Evolutionary conservation across 805 yeast species (phyloP).

Genomic region (Lachancea lanzarotensis): DNA sequence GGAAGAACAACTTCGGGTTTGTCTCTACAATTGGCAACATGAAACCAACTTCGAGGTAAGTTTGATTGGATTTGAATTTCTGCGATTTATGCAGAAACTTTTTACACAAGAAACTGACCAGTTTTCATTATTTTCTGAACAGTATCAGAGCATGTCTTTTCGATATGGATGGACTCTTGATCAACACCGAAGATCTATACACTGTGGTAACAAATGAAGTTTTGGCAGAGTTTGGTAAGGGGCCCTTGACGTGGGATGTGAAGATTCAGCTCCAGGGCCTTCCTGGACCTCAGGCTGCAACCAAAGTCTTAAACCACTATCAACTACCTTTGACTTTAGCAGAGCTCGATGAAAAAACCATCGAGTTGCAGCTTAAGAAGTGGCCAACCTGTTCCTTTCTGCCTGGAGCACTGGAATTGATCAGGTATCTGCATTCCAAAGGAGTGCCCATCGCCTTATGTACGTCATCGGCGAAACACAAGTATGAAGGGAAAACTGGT

Average conservation of each 20-base stretch:
- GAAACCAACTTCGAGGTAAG: background rate
- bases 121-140: background rate
- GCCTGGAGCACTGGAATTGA: constrained; percentile 78
- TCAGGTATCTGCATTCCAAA: constrained; percentile 44
- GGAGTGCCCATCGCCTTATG: constrained; percentile 82
- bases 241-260: constrained; percentile 84
- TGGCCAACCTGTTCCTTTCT: constrained; percentile 66
- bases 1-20: background rate
- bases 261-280: constrained; percentile 84
- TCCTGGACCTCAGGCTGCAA: constrained; percentile 74
- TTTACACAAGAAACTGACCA: background rate
- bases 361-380: constrained; percentile 41
- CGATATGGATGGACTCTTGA: constrained; percentile 93
- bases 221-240: constrained; percentile 62
- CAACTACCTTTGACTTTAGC: constrained; percentile 61
- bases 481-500: constrained; percentile 64
- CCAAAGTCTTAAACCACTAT: constrained; percentile 59
- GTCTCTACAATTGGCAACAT: background rate
- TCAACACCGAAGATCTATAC: constrained; percentile 88
- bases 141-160: constrained; percentile 32
- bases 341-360: constrained; percentile 49
- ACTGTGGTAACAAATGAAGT: constrained; percentile 69
- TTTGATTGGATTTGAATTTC: background rate
- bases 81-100: background rate
- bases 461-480: constrained; percentile 65